phyloP scores from a whole-genome alignment of 176 grass and related monocot genomes.

The Secale cereale region DNA sequence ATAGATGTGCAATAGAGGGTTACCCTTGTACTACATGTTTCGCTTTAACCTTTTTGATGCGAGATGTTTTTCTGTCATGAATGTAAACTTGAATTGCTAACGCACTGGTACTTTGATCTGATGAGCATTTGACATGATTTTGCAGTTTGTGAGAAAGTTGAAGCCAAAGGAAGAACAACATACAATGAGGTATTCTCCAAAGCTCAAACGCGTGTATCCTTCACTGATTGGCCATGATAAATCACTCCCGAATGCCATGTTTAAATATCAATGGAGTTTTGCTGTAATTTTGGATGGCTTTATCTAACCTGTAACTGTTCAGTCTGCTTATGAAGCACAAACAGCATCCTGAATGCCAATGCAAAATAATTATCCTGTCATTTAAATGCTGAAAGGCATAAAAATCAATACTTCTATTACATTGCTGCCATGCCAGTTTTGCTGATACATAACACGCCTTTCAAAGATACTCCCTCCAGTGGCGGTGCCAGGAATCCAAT shows the following conservation, averaged over 20 bases:
- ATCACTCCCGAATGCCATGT: conserved; percentile 1
- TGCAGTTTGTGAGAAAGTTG: conserved; percentile 93
- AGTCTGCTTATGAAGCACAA: not conserved
- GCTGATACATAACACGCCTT: not conserved
- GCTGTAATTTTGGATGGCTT: not conserved
- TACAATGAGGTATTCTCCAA: conserved; percentile 76
- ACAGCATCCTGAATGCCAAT: not conserved
- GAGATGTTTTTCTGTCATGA: not conserved
- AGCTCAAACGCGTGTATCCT: not conserved
- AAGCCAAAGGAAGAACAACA: conserved; percentile 88
- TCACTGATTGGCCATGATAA: not conserved
- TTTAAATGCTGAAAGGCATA: conserved; percentile 13
- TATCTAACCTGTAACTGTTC: not conserved
- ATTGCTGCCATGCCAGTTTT: not conserved
- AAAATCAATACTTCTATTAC: not conserved
- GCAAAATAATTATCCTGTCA: conserved; percentile 1
- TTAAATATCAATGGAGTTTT: not conserved
- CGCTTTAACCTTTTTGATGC: not conserved
- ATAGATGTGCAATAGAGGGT: not conserved
- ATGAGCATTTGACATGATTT: conserved; percentile 20
- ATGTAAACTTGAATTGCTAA: conserved; percentile 12
- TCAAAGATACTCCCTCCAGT: too few species aligned
- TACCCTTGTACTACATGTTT: not conserved
- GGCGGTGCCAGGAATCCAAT: too few species aligned
- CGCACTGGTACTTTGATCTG: conserved; percentile 8